Evolutionary conservation across 2,329 filamentous ascomycete species (phyloP).

Genomic region (Stagonosporopsis tanaceti): DNA sequence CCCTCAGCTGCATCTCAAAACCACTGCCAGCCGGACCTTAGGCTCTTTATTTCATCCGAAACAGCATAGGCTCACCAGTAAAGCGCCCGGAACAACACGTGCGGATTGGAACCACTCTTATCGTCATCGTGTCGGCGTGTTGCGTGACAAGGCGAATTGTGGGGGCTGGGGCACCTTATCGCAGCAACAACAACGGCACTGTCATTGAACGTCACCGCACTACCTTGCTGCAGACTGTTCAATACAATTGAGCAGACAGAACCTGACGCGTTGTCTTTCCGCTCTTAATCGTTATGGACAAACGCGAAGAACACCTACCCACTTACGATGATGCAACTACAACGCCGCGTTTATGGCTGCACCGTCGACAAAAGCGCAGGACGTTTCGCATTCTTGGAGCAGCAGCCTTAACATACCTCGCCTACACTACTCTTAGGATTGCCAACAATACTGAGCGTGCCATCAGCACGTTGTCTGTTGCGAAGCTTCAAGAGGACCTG

Average conservation of each 20-base stretch:
- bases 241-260: not conserved
- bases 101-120: not conserved
- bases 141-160: conserved; percentile 16
- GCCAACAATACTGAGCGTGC: conserved; percentile 26
- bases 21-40: too few species aligned
- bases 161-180: conserved; percentile 13
- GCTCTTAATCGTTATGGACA: conserved; percentile 25
- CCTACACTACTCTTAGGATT: conserved; percentile 27
- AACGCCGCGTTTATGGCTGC: conserved; percentile 21
- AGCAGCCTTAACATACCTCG: conserved; percentile 30
- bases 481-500: conserved; percentile 63
- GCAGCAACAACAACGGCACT: not conserved
- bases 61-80: not conserved
- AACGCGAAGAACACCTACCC: conserved; percentile 28
- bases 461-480: conserved; percentile 56
- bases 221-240: not conserved
- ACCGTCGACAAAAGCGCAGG: conserved; percentile 28
- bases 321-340: conserved; percentile 35
- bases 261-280: not conserved
- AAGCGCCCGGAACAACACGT: not conserved
- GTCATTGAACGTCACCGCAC: not conserved
- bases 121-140: conserved; percentile 3
- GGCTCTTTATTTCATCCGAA: too few species aligned
- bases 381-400: conserved; percentile 28
- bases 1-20: not conserved